These are phyloP conservation scores for Diaporthe sp. DNA, from an alignment of 2,329 filamentous ascomycete species.

Conservation along the genomic window DNA sequence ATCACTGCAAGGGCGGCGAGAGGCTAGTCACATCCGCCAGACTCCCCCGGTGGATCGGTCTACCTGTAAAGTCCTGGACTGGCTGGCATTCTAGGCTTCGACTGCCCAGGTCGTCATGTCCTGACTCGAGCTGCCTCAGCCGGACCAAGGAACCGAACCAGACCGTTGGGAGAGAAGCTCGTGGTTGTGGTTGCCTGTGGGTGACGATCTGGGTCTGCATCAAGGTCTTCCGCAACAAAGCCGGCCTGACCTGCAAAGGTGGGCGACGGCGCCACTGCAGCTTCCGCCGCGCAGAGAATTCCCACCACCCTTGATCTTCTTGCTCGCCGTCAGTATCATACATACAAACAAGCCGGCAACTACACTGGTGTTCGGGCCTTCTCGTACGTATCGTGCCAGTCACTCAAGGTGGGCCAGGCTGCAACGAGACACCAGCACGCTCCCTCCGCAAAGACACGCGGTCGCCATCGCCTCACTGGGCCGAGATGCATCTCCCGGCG, in stretches of 20 bases:
- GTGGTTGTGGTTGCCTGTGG: conserved; percentile 5
- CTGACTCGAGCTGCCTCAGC: conserved; percentile 13
- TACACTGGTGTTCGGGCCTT: neutral
- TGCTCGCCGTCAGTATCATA: neutral
- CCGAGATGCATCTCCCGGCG: conserved; percentile 35
- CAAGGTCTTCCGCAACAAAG: conserved; percentile 10
- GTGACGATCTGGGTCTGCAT: conserved; percentile 24
- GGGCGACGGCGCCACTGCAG: neutral
- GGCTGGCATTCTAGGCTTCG: neutral
- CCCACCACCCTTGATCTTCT: neutral
- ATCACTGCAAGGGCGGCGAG: neutral
- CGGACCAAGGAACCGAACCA: neutral
- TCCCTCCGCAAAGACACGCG: neutral
- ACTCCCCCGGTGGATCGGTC: neutral
- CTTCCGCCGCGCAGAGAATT: conserved; percentile 25
- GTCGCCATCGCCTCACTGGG: conserved; percentile 3
- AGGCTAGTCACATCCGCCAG: neutral
- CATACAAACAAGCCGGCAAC: neutral
- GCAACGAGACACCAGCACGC: neutral
- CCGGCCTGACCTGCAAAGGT: conserved; percentile 16
- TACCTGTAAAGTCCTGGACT: neutral
- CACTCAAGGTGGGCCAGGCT: neutral
- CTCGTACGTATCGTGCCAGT: neutral
- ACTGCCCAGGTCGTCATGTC: neutral
- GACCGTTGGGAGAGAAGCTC: neutral